phyloP scores from a whole-genome alignment of 495 filamentous ascomycete genomes.

The Daldinia decipiens region DNA sequence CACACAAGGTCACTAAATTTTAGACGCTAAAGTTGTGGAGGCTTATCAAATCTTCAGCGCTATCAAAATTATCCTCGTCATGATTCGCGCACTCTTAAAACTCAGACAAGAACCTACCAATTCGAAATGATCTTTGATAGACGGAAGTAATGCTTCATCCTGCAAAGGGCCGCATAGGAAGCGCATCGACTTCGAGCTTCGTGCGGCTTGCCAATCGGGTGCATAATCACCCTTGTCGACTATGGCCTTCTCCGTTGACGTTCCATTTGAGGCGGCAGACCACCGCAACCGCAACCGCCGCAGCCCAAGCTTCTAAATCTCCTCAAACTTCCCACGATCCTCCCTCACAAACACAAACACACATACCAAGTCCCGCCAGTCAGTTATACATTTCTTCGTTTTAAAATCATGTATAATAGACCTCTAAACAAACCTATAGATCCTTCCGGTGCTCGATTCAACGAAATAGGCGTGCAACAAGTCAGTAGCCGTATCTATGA shows the following conservation, averaged over 20 bases:
- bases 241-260: conserved; percentile 27
- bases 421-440: conserved; percentile 54
- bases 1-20: conserved; percentile 3
- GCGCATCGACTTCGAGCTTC: conserved; percentile 53
- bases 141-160: conserved; percentile 54
- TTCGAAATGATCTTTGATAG: conserved; percentile 37
- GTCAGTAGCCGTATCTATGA: conserved; percentile 81
- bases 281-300: conserved; percentile 24
- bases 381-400: conserved; percentile 30
- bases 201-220: conserved; percentile 53
- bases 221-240: conserved; percentile 31
- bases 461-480: conserved; percentile 94
- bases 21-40: background rate
- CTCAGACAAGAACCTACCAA: conserved; percentile 8
- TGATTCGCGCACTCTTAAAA: conserved; percentile 23
- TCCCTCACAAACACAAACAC: conserved; percentile 35
- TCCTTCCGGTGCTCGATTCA: conserved; percentile 73
- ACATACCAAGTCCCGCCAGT: conserved; percentile 48
- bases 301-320: conserved; percentile 1
- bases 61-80: conserved; percentile 35
- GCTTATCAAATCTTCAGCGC: conserved; percentile 30
- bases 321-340: conserved; percentile 26
- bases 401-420: conserved; percentile 28
- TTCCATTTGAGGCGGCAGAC: conserved; percentile 55
- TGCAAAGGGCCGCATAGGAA: conserved; percentile 48